Evolutionary conservation across 768 basidiomycete genomes (phyloP).

Genomic region (Krasilnikovozyma curviuscula): DNA sequence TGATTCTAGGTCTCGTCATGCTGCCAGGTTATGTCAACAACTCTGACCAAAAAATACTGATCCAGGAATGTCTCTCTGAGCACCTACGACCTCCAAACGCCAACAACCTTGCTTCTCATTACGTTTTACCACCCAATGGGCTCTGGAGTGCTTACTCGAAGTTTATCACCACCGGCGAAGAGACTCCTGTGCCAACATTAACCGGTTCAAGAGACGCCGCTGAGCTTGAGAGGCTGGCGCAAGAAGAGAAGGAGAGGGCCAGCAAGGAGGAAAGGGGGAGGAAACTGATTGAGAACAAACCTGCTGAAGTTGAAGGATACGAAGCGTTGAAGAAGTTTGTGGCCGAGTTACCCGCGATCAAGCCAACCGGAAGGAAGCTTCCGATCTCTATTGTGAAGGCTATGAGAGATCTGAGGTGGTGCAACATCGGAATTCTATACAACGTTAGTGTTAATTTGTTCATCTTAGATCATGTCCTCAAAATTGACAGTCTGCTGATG

Average conservation of each 20-base stretch:
- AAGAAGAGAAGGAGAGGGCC: background rate
- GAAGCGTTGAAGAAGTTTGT: constrained; percentile 35
- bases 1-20: constrained; percentile 40
- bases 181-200: background rate
- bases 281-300: constrained; percentile 46
- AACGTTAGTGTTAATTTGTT: constrained; percentile 26
- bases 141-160: constrained; percentile 45
- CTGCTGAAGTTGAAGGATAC: constrained; percentile 43
- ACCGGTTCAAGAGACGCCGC: background rate
- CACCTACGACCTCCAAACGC: constrained; percentile 66
- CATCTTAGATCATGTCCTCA: background rate
- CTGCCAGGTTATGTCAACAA: constrained; percentile 53
- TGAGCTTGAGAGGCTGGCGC: background rate
- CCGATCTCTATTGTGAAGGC: constrained; percentile 39
- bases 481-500: background rate
- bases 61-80: constrained; percentile 50
- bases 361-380: constrained; percentile 42
- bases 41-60: constrained; percentile 45
- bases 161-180: background rate
- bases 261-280: constrained; percentile 26
- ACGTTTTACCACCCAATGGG: constrained; percentile 46
- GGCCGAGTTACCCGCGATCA: constrained; percentile 37
- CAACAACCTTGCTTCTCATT: constrained; percentile 78
- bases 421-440: constrained; percentile 88
- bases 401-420: constrained; percentile 69